Conservation (phyloP, 129 eudicot species). For the Chrysanthemum makinoi region DNA sequence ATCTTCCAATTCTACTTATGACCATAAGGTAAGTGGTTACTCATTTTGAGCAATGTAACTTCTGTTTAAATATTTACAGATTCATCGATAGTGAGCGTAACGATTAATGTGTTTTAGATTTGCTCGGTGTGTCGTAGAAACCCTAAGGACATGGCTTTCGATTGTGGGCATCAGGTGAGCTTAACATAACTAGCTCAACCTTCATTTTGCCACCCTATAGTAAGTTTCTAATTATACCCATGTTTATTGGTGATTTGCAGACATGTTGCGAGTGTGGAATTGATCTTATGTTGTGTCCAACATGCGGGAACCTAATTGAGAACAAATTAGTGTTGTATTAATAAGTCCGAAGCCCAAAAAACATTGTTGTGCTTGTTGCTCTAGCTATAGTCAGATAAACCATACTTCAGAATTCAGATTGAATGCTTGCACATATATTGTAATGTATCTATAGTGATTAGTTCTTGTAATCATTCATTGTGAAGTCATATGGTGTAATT, state of each 20-base stretch:
- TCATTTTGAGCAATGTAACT: no score
- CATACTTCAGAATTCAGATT: background rate
- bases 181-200: background rate
- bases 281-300: constrained; percentile 50
- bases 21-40: constrained; percentile 37
- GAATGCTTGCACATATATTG: background rate
- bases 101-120: constrained; percentile 29
- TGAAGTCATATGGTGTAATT: background rate
- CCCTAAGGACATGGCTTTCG: constrained; percentile 62
- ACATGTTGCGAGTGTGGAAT: constrained; percentile 72
- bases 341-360: background rate
- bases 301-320: constrained; percentile 45
- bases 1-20: constrained; percentile 38
- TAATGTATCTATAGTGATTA: background rate
- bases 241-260: constrained; percentile 25
- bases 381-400: background rate
- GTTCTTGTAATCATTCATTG: background rate
- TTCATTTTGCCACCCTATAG: background rate
- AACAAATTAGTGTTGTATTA: constrained; percentile 49
- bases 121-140: constrained; percentile 53
- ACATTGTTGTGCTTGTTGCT: background rate
- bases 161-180: constrained; percentile 79
- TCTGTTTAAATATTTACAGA: no score
- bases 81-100: background rate
- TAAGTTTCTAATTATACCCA: background rate